Evolutionary conservation across 2,329 filamentous ascomycete genomes (phyloP), one percentile per base, ranked within the genome.

Genomic region (Scytalidium sp.): DNA sequence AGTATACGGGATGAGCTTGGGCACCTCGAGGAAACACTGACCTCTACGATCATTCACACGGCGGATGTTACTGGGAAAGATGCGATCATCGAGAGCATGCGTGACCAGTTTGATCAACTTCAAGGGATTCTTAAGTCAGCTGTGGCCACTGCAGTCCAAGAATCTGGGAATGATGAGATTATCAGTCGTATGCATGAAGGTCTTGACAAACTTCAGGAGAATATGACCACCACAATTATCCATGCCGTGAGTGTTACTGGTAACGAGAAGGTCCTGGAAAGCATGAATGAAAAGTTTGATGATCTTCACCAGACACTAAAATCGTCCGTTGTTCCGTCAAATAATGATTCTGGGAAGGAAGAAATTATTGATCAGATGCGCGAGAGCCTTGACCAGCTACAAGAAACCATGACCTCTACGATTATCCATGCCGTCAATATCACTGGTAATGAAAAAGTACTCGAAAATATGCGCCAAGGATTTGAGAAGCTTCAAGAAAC

Each of bases 281-380:
- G 79, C 41, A 77, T 97, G 25, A 81, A 89, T 5, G 76, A 81
- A 15, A 92, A 96, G 57, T 80, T 96, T 45, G 75, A 80, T 55
- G 85, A 53, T 27, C 57, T 59, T n/a, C 55, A 56, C 10, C 56
- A 60, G 15, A 56, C 74, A 1, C 68, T 85, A 43, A 71, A 76
- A 7, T 70, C 73, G 25, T 76, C 76, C 20, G 59, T 85, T 6
- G 67, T 80, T 42, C 70, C 66, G 45, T 68, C 71, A 3, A 73
- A 71, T n/a, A 87, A 87, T 52, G 77, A 81, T 1, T 78, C 84
- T 2, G 81, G 81, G 19, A 90, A 92, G 52, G 86, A 93, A 57
- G 88, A 94, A 53, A 85, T 94, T 50, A 79, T 93, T 61, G 84
- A 90, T 27, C 79, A 77, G 23, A 76, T 92, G 47, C 73, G 80